phyloP scores from a whole-genome alignment of 164 flowering plant genomes.

The Tetrastigma voinierianum region DNA sequence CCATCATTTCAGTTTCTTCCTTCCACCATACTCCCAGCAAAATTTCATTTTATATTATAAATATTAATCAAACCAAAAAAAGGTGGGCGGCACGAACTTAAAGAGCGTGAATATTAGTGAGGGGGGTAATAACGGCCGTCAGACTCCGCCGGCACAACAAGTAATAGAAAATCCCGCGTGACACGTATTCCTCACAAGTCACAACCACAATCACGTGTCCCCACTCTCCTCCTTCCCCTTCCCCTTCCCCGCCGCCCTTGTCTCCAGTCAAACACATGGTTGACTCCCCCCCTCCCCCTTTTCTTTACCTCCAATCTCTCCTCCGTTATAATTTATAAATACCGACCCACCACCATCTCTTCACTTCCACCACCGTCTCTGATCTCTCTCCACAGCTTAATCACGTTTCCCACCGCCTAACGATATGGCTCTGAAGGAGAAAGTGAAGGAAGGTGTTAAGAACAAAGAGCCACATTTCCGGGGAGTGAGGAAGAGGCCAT shows the following conservation, averaged over 20 bases:
- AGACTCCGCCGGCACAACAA: constrained; percentile 28
- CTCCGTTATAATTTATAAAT: no score
- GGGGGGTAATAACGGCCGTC: constrained; percentile 12
- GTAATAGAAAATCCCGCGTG: constrained; percentile 27
- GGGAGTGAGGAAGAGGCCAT: constrained; percentile 54
- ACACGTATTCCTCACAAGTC: constrained; percentile 25
- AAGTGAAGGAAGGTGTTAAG: no score
- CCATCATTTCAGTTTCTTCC: no score
- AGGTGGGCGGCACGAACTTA: no score
- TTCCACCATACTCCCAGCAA: no score
- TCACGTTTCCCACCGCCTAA: no score
- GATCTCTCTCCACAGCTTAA: background rate
- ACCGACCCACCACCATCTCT: background rate
- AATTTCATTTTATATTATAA: no score
- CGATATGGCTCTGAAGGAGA: no score
- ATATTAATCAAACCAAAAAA: no score
- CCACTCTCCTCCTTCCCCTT: background rate
- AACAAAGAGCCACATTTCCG: constrained; percentile 34
- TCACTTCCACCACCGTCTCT: background rate
- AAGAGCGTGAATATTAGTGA: background rate
- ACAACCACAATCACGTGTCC: background rate
- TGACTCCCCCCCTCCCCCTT: constrained; percentile 20
- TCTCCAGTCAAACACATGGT: constrained; percentile 28
- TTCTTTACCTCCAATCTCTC: no score
- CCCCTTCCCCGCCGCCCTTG: constrained; percentile 35